Conservation (phyloP, 805 yeast species). For the Spathaspora gorwiae region DNA sequence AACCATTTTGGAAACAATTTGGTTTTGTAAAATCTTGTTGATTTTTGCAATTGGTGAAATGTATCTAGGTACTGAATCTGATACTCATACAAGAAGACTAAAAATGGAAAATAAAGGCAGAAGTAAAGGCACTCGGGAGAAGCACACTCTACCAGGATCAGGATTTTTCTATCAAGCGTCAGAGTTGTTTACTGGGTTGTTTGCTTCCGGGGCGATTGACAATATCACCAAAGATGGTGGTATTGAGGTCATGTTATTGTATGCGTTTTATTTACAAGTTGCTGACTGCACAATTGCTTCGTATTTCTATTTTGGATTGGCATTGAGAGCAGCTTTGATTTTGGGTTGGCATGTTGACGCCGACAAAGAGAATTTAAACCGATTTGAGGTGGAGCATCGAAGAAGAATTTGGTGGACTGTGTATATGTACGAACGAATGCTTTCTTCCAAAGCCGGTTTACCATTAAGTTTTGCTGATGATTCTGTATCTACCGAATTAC, state of each 20-base stretch:
- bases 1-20: conserved; percentile 66
- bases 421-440: conserved; percentile 60
- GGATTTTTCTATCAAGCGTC: conserved; percentile 76
- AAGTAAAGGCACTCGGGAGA: conserved; percentile 13
- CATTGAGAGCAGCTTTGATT: conserved; percentile 65
- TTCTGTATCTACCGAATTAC: conserved; percentile 73
- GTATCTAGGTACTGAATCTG: conserved; percentile 74
- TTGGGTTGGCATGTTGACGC: conserved; percentile 82
- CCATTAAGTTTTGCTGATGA: conserved; percentile 78
- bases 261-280: conserved; percentile 77
- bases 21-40: conserved; percentile 72
- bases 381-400: conserved; percentile 52
- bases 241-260: conserved; percentile 66
- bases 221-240: conserved; percentile 77
- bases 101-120: conserved; percentile 8
- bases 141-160: conserved; percentile 65
- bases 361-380: conserved; percentile 53
- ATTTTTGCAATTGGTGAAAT: conserved; percentile 80
- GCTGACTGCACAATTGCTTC: conserved; percentile 83
- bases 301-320: conserved; percentile 74
- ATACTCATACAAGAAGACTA: conserved; percentile 33
- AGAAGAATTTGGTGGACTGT: conserved; percentile 48
- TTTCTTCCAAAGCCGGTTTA: conserved; percentile 76
- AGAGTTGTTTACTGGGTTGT: conserved; percentile 70
- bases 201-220: conserved; percentile 76